Conservation (phyloP, 192 early-diverging fungal species). For the Gaertneriomyces semiglobifer region DNA sequence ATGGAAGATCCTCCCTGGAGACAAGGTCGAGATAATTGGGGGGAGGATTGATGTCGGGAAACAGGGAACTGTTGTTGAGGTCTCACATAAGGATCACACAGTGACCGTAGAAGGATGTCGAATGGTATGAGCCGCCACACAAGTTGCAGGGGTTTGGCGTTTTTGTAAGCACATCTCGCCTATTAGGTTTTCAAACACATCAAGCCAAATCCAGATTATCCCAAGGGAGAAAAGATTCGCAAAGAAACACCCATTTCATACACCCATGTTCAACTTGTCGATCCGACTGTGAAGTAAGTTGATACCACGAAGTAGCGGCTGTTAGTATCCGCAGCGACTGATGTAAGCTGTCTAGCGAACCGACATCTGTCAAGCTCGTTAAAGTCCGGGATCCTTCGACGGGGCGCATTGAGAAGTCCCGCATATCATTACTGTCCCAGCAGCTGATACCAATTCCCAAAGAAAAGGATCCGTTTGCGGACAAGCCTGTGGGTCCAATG, state of each 20-base stretch:
- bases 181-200: conserved; percentile 47
- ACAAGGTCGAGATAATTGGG: conserved; percentile 59
- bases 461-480: conserved; percentile 31
- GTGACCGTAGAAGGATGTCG: conserved; percentile 61
- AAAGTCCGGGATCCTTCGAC: conserved; percentile 4
- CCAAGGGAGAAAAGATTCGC: conserved; percentile 52
- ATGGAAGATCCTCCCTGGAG: conserved; percentile 62
- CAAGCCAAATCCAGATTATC: conserved; percentile 51
- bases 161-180: background rate
- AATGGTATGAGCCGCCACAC: background rate
- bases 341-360: background rate
- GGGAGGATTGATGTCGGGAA: conserved; percentile 54
- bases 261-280: conserved; percentile 68
- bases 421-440: conserved; percentile 3
- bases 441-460: conserved; percentile 35
- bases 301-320: no score
- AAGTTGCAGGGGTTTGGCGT: background rate
- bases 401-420: conserved; percentile 11
- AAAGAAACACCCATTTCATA: conserved; percentile 69
- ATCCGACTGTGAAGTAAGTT: conserved; percentile 46
- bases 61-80: conserved; percentile 58
- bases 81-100: conserved; percentile 59
- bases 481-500: conserved; percentile 24
- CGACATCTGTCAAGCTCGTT: conserved; percentile 2
- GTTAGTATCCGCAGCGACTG: no score